Base-by-base conservation (phyloP, 371 early-diverging fungal species). In the Actinomortierella ambigua region DNA sequence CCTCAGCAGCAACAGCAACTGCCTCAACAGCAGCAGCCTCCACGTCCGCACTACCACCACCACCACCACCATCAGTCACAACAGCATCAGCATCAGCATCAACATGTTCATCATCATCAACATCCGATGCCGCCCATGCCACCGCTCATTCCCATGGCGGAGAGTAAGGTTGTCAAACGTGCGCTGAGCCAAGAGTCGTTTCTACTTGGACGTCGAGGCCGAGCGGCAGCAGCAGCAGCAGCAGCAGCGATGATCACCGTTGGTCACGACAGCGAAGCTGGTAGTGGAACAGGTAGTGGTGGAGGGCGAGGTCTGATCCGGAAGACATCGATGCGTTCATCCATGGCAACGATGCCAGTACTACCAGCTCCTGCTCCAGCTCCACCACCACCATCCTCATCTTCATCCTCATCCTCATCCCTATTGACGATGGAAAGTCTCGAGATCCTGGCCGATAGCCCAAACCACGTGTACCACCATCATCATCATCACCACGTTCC, bases 241-340 rank as follows among this genome's bases (percentile, higher is more conserved):
- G 57, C 55, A 54, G 24, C 17, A 29, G 49, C n/a, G 34, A 40
- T 7, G 40, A 51, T 5, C 54, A 44, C 43, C 59, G 57, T 42
- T 28, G 29, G 22, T 58, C 40, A 27, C 51, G 20, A 58, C 50
- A 3, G 27, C 59, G 0, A 28, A 18, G 22, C 24, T 42, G 17
- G 22, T 8, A 44, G 34, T 20, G 34, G 55, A 22, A 7, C 8
- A 17, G 44, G 8, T 29, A n/a, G n/a, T n/a, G n/a, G n/a, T n/a
- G n/a, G n/a, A n/a, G n/a, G n/a, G n/a, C n/a, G n/a, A n/a, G n/a
- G n/a, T n/a, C n/a, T n/a, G n/a, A n/a, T n/a, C n/a, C n/a, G n/a
- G n/a, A n/a, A n/a, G n/a, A n/a, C n/a, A n/a, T n/a, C n/a, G n/a
- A n/a, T n/a, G n/a, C n/a, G n/a, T n/a, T n/a, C n/a, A n/a, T n/a